Conservation (phyloP, 768 basidiomycete genomes). For the Mycena maculata region DNA sequence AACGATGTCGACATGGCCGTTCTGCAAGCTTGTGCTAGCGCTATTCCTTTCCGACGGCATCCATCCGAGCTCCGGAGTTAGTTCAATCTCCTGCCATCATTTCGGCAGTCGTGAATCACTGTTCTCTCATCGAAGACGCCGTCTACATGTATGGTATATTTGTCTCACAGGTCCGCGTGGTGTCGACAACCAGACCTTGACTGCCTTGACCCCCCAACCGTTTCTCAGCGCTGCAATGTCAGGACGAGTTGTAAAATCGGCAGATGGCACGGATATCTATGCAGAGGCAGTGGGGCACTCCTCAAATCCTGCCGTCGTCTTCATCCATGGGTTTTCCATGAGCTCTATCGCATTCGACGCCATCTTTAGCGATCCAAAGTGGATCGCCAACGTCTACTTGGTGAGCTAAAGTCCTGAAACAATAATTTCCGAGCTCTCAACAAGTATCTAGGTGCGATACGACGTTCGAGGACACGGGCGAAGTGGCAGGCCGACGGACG, state of each 20-base stretch:
- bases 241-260: conserved; percentile 41
- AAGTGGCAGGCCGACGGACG: conserved; percentile 42
- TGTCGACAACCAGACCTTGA: not conserved
- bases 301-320: conserved; percentile 51
- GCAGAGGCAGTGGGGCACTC: conserved; percentile 52
- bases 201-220: not conserved
- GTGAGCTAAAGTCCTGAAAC: conserved; percentile 25
- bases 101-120: conserved; percentile 1
- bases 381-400: conserved; percentile 44
- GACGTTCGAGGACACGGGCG: conserved; percentile 49
- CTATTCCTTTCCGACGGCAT: not conserved
- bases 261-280: conserved; percentile 53
- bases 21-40: too few relatives aligned
- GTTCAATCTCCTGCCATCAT: not conserved
- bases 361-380: conserved; percentile 47
- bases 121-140: conserved; percentile 1
- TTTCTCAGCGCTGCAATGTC: not conserved
- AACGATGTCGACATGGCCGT: too few relatives aligned
- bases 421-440: not conserved
- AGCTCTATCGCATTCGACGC: conserved; percentile 48
- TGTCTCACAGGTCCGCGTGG: too few relatives aligned
- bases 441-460: conserved; percentile 43
- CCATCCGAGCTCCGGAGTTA: not conserved
- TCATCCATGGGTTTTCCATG: conserved; percentile 52
- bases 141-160: too few relatives aligned